phyloP scores from a whole-genome alignment of 371 early-diverging fungal species.

The Circinella minor region DNA sequence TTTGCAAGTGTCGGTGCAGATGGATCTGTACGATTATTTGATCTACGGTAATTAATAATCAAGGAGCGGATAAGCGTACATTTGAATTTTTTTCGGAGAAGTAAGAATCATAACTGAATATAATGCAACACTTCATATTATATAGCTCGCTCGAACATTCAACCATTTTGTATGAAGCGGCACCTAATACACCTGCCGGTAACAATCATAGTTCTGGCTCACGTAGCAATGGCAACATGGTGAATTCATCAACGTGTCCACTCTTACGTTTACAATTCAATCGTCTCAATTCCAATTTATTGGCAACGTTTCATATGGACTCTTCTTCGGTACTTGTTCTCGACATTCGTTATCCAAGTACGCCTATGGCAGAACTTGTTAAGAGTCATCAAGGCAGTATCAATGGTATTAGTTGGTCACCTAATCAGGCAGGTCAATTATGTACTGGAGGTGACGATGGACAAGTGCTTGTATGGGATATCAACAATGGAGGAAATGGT shows the following conservation, averaged over 20 bases:
- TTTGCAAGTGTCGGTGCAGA: conserved; percentile 95
- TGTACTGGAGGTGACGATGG: conserved; percentile 81
- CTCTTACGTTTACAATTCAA: conserved; percentile 66
- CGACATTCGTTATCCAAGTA: conserved; percentile 91
- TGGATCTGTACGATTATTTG: conserved; percentile 93
- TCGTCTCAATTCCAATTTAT: conserved; percentile 83
- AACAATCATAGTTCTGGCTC: conserved; percentile 12
- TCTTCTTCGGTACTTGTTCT: conserved; percentile 79
- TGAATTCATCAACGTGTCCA: conserved; percentile 19
- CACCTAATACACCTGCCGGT: conserved; percentile 32
- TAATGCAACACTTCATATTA: too few relatives aligned
- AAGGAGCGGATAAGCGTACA: too few relatives aligned
- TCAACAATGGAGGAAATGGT: conserved; percentile 34
- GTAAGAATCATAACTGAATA: too few relatives aligned
- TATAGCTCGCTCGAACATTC: conserved; percentile 84
- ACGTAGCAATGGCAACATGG: conserved; percentile 21
- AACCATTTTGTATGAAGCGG: conserved; percentile 92
- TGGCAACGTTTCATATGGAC: conserved; percentile 91
- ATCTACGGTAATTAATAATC: conserved; percentile 65
- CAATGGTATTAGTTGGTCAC: conserved; percentile 85
- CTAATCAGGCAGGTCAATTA: conserved; percentile 70
- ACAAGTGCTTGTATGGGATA: conserved; percentile 84
- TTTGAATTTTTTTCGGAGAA: too few relatives aligned
- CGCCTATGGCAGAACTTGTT: conserved; percentile 80
- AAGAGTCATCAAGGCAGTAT: conserved; percentile 78